Conservation (phyloP, 2,329 filamentous ascomycete genomes). For the Chalara sp. region DNA sequence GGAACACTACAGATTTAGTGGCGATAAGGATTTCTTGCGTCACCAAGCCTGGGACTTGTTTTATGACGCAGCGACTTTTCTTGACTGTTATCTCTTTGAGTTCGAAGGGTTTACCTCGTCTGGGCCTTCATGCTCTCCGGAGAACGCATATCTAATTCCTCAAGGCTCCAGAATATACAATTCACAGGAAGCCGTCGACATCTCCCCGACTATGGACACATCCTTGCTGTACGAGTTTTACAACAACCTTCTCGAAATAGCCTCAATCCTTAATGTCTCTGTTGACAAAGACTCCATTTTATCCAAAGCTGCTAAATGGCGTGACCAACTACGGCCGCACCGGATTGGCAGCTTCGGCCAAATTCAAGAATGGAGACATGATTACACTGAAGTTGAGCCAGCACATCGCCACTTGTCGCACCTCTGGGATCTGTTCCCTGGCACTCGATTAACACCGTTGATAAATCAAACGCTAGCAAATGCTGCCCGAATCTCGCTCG, state of each 20-base stretch:
- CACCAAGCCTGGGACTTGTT: constrained; percentile 25
- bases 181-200: constrained; percentile 11
- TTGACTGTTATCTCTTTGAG: constrained; percentile 32
- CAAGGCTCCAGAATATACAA: not conserved
- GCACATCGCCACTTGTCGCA: constrained; percentile 46
- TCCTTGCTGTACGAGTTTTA: constrained; percentile 33
- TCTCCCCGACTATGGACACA: constrained; percentile 33
- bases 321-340: not conserved
- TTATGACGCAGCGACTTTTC: constrained; percentile 30
- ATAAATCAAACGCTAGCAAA: constrained; percentile 18
- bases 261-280: not conserved
- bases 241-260: constrained; percentile 3
- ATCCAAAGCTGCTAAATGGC: not conserved
- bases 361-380: not conserved
- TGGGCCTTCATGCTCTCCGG: constrained; percentile 27
- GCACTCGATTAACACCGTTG: constrained; percentile 29
- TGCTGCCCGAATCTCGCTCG: constrained; percentile 21
- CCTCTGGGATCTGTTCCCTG: constrained; percentile 41
- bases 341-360: not conserved
- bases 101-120: constrained; percentile 28
- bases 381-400: constrained; percentile 29
- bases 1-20: constrained; percentile 16
- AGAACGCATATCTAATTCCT: constrained; percentile 24
- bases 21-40: constrained; percentile 13
- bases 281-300: not conserved